Evolutionary conservation across 2,329 filamentous ascomycete species (phyloP).

Genomic region (Westerdykella sp.): DNA sequence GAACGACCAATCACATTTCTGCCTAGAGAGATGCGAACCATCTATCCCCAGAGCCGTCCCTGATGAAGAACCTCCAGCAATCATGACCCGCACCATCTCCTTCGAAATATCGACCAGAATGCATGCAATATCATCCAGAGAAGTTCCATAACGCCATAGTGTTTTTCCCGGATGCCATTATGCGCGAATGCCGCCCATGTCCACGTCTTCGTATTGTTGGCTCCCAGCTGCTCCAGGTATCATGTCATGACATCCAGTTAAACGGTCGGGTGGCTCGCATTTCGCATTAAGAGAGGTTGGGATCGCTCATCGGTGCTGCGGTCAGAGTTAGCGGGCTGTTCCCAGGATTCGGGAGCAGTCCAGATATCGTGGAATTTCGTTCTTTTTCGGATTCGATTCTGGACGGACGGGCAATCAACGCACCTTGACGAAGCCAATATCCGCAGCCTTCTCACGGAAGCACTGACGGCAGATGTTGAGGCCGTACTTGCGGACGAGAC

Average conservation of each 20-base stretch:
- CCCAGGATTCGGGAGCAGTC: too few relatives aligned
- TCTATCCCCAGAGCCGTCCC: background rate
- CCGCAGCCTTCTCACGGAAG: conserved; percentile 62
- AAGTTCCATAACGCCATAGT: background rate
- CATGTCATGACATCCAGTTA: background rate
- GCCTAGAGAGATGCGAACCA: background rate
- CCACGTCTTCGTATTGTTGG: background rate
- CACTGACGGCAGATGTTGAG: conserved; percentile 73
- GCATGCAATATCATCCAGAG: background rate
- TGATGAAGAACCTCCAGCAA: background rate
- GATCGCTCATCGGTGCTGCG: background rate
- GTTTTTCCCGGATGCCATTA: background rate
- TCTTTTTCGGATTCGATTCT: too few relatives aligned
- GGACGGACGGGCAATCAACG: conserved; percentile 4
- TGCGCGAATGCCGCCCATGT: background rate
- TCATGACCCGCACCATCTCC: background rate
- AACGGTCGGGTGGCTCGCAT: background rate
- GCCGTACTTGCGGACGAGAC: conserved; percentile 99
- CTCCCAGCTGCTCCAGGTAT: background rate
- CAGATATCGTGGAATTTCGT: too few relatives aligned
- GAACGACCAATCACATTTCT: background rate
- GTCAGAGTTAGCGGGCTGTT: background rate
- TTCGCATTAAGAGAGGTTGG: too few relatives aligned
- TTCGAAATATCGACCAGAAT: background rate
- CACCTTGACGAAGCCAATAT: conserved; percentile 67